Base-by-base conservation (phyloP, 2,329 filamentous ascomycete species). In the Sporothrix pallida region DNA sequence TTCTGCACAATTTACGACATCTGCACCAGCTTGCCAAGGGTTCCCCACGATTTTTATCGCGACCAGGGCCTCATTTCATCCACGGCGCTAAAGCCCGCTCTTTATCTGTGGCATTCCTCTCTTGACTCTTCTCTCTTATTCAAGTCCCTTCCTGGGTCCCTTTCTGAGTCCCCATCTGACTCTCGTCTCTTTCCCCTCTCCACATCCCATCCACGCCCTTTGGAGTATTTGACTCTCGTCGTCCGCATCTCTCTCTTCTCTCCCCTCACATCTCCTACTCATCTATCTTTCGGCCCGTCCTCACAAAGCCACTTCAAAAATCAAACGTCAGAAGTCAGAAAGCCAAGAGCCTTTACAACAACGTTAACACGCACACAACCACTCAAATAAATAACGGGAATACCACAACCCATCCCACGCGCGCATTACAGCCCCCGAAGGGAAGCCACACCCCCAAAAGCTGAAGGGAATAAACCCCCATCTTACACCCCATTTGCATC, bases 41-140 rank as follows among this genome's bases (percentile, higher is more conserved):
- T 69, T 73, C 72, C 67, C 72, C 67, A 70, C 72, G 72, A 70
- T 73, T 62, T 70, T 69, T 70, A 70, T 70, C 46, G 20, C 54
- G 54, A 52, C 70, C 58, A 72, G 37, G 60, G 48, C 52, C 50
- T 68, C 62, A 58, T 72, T 56, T 67, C 60, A 26, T 72, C 7
- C 60, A 67, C 62, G 20, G 71, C 71, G 48, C 70, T 72, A 65
- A 62, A 48, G 48, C 6, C 37, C 31, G 31, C 60, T 70, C 71
- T 73, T 70, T 73, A 73, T 73, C 63, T 58, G 71, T 58, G 52
- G 63, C 63, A n/a, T 54, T 58, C 54, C 58, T n/a, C 62, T 44
- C n/a, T n/a, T 68, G n/a, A 48, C 42, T 46, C 54, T 15, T 56
- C 13, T 17, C 31, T 37, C 4, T 37, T 37, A 37, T 37, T 37